Evolutionary conservation across 2,329 filamentous ascomycete species (phyloP), one percentile per base, ranked within the genome.

Genomic region (Helminthosporium solani): DNA sequence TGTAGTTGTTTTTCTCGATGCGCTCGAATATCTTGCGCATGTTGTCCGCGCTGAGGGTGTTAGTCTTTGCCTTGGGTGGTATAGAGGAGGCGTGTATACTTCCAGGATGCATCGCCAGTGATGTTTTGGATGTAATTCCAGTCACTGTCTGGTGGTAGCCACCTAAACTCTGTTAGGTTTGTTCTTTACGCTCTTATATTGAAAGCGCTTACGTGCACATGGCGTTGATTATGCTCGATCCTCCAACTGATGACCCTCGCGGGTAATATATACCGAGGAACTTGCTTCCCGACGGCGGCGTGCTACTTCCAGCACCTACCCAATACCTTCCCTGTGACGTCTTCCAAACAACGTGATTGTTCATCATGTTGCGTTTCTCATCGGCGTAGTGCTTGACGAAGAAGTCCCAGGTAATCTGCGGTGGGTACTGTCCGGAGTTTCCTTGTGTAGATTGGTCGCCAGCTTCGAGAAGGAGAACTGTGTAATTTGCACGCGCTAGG

Each of bases 51-150:
- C 56, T 61, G 18, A 7, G 20, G 11, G 8, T 33, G 19, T 51
- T 23, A 52, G 40, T 21, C 2, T 7, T 4, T 23, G 6, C 2
- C 3, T 4, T 23, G 6, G 20, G 45, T 16, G 19, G 5, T 20
- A n/a, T n/a, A 25, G 2, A 18, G 12, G 30, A 34, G 3, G 18
- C 19, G 2, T 33, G 39, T 35, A 28, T 50, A 57, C 54, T 41
- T 67, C 82, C 82, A 86, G 0, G 78, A 79, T 4, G 64, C 55
- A 54, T 86, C 82, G 3, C 81, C 81, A 1, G 83, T 86, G 31
- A 84, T 57, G 14, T 71, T 67, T 7, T 75, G 76, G 42, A 86
- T 79, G 53, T 78, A 70, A 40, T 81, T 72, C 72, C 79, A 86
- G 62, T 86, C 83, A 27, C 73, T 76, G 28, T 79, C 73, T 40